phyloP scores from a whole-genome alignment of 2,329 filamentous ascomycete species.

The Simplicillium aogashimaense region DNA sequence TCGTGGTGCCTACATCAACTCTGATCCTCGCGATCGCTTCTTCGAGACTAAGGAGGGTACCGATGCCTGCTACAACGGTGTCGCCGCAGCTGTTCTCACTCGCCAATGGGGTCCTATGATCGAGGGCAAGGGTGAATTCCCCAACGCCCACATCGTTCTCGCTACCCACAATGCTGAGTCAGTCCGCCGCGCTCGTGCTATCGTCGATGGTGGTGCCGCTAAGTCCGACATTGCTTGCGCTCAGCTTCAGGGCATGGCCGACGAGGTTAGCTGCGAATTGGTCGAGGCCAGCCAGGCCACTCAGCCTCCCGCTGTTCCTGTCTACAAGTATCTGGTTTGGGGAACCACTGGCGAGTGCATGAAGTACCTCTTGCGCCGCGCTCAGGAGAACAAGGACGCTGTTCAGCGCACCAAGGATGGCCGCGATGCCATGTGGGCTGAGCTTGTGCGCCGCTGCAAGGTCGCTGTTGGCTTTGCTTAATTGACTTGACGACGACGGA shows the following conservation, averaged over 20 bases:
- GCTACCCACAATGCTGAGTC: conserved; percentile 76
- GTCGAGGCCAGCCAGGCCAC: conserved; percentile 22
- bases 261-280: conserved; percentile 70
- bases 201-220: conserved; percentile 35
- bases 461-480: conserved; percentile 25
- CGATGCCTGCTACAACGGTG: conserved; percentile 61
- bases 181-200: conserved; percentile 45
- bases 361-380: conserved; percentile 59
- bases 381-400: conserved; percentile 64
- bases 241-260: conserved; percentile 91
- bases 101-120: conserved; percentile 32
- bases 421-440: conserved; percentile 51
- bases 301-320: conserved; percentile 34
- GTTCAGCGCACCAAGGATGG: conserved; percentile 52
- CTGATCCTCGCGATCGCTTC: conserved; percentile 60
- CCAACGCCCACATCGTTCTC: conserved; percentile 55
- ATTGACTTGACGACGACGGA: conserved; percentile 6
- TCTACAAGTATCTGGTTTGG: conserved; percentile 64
- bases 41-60: conserved; percentile 64
- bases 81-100: conserved; percentile 57
- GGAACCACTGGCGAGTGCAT: conserved; percentile 70
- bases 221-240: conserved; percentile 34
- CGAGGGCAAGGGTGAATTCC: conserved; percentile 35
- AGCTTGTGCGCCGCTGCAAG: conserved; percentile 48
- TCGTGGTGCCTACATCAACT: conserved; percentile 62